Percentiles rank a stretch among this genome's conserved stretches.
Conservation (phyloP, 441 rosid genomes). For the Gossypium davidsonii region DNA sequence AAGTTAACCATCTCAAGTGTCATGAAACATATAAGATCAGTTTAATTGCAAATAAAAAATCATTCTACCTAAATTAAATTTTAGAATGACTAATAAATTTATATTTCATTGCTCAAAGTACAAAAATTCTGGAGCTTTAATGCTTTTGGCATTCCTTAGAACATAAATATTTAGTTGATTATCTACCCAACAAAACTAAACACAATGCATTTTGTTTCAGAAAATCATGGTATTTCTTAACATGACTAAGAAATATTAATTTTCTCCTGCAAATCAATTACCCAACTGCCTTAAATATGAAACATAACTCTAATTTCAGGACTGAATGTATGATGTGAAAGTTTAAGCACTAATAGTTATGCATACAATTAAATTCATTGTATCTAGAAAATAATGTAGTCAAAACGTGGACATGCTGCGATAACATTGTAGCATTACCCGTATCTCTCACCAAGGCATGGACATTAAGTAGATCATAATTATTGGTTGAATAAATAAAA, state of each 20-base stretch:
- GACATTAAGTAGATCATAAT: neutral
- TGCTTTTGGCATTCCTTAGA: neutral
- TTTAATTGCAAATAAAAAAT: conserved; percentile 10
- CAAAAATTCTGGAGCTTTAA: neutral
- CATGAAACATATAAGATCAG: conserved; percentile 2
- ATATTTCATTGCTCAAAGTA: conserved; percentile 4
- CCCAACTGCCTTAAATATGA: neutral
- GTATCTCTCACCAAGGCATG: neutral
- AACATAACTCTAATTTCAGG: neutral
- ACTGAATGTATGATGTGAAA: neutral
- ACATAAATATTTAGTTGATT: neutral
- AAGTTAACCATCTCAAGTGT: conserved; percentile 9
- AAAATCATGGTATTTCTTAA: neutral
- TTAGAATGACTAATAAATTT: conserved; percentile 1
- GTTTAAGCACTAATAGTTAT: neutral
- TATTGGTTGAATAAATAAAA: conserved; percentile 5
- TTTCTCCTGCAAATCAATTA: neutral
- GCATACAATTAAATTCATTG: neutral
- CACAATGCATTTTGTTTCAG: neutral
- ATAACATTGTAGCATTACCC: neutral
- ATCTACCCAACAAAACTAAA: neutral
- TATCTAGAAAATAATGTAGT: neutral
- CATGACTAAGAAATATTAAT: neutral
- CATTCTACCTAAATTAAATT: conserved; percentile 3
- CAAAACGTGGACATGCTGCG: neutral